These are phyloP conservation scores for Russula griseocarnosa DNA, from an alignment of 768 basidiomycete species.

Conservation along the genomic window DNA sequence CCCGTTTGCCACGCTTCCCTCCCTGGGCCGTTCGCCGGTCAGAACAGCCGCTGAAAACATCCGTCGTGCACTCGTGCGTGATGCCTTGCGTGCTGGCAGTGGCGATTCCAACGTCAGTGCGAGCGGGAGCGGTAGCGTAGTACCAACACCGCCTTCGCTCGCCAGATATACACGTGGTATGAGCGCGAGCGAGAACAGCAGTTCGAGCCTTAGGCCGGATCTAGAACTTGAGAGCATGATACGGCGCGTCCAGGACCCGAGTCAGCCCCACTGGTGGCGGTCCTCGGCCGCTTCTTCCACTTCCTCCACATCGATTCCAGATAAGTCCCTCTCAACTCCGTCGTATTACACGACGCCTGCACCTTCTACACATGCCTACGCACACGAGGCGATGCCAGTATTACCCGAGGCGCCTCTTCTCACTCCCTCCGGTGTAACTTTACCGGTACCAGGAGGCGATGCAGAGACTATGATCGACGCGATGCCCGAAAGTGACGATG, in stretches of 20 bases:
- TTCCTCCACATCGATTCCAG: constrained; percentile 5
- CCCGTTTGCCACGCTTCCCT: constrained; percentile 36
- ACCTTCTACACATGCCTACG: constrained; percentile 2
- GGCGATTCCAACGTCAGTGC: constrained; percentile 55
- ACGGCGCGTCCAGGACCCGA: constrained; percentile 42
- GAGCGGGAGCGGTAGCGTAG: constrained; percentile 38
- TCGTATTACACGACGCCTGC: constrained; percentile 20
- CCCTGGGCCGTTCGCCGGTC: constrained; percentile 59
- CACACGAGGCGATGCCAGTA: constrained; percentile 30
- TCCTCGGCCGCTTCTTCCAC: not conserved
- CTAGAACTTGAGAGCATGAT: constrained; percentile 68
- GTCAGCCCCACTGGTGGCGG: constrained; percentile 12
- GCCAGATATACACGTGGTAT: constrained; percentile 55
- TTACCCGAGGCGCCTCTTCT: constrained; percentile 28
- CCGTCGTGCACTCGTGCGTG: constrained; percentile 56
- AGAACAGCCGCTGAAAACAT: constrained; percentile 71
- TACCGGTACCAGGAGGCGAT: not conserved
- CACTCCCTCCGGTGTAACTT: constrained; percentile 31
- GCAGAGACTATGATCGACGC: not conserved
- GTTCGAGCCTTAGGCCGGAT: constrained; percentile 37
- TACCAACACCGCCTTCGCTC: constrained; percentile 67
- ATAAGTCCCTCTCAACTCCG: not conserved
- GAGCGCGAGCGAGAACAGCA: constrained; percentile 29
- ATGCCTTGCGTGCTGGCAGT: constrained; percentile 30
- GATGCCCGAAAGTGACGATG: constrained; percentile 31